These are phyloP conservation scores for Hygrocybe punicea DNA, from an alignment of 768 basidiomycete species.

Conservation along the genomic window DNA sequence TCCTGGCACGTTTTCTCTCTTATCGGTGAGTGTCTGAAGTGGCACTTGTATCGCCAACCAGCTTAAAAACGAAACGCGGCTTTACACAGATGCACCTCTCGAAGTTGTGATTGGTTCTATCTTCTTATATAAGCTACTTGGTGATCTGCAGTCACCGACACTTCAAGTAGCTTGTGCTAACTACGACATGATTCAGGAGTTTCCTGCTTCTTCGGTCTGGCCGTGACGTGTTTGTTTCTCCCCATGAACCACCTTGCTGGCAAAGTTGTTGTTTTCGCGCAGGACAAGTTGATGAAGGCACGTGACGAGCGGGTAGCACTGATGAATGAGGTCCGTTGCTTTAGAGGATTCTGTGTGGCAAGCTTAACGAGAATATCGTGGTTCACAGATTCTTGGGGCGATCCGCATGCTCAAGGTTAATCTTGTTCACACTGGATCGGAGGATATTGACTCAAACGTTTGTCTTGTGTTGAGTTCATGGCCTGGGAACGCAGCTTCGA, in stretches of 20 bases:
- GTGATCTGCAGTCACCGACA: conserved; percentile 32
- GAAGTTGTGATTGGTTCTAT: conserved; percentile 71
- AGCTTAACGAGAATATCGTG: background rate
- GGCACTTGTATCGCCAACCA: background rate
- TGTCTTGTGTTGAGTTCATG: conserved; percentile 65
- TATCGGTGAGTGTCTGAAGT: conserved; percentile 47
- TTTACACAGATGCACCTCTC: conserved; percentile 61
- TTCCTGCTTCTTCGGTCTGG: conserved; percentile 75
- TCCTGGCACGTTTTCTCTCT: conserved; percentile 74
- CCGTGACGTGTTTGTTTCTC: conserved; percentile 63
- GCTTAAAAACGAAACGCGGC: conserved; percentile 5
- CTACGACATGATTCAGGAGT: conserved; percentile 36
- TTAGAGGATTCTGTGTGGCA: background rate
- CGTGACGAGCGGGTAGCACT: conserved; percentile 85
- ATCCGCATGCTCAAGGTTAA: conserved; percentile 83
- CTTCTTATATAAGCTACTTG: conserved; percentile 76
- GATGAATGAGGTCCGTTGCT: conserved; percentile 67
- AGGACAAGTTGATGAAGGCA: conserved; percentile 88
- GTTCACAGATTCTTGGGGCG: conserved; percentile 67
- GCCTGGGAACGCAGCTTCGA: conserved; percentile 92
- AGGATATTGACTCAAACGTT: background rate
- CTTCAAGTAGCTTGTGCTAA: background rate
- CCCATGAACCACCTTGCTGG: conserved; percentile 85
- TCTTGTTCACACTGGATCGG: background rate
- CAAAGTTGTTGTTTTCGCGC: conserved; percentile 67